A percentile compares a stretch with the other conserved stretches of the same genome.
phyloP scores from a whole-genome alignment of 1,284 basidiomycete species.

The Sphagnurus paluster region DNA sequence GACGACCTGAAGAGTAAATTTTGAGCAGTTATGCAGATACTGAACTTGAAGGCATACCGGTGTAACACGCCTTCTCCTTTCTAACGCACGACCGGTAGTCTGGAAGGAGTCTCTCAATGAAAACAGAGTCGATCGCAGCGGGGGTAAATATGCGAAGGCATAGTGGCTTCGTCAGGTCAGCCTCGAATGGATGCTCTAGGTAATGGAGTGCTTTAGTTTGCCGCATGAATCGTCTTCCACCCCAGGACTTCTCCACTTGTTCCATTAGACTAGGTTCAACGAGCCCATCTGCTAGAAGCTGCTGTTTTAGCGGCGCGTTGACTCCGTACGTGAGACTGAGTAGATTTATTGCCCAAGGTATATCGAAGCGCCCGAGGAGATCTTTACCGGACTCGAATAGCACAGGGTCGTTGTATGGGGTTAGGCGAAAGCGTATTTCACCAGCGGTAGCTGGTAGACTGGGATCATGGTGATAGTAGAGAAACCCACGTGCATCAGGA shows the following conservation, averaged over 20 bases:
- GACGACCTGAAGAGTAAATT: neutral
- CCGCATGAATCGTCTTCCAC: neutral
- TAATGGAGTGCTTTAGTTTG: neutral
- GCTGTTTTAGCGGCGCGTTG: neutral
- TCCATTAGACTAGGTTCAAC: neutral
- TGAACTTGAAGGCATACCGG: neutral
- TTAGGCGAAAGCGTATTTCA: constrained; percentile 14
- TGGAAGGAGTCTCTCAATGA: neutral
- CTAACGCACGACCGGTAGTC: neutral
- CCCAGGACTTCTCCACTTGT: neutral
- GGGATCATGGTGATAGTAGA: neutral
- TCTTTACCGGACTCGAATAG: constrained; percentile 1
- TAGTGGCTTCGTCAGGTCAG: neutral
- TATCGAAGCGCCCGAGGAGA: neutral
- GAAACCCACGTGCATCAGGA: neutral
- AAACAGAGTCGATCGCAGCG: neutral
- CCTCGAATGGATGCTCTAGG: constrained; percentile 11
- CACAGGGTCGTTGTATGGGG: neutral
- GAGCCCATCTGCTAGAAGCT: neutral
- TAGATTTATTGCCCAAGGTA: constrained; percentile 5
- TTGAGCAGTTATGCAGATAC: no score
- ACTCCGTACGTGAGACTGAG: no score
- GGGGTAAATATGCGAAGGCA: neutral
- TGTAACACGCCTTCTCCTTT: no score
- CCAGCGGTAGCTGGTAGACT: neutral